Base-by-base conservation (phyloP, 148 eudicot species). In the Hydrangea macrophylla region DNA sequence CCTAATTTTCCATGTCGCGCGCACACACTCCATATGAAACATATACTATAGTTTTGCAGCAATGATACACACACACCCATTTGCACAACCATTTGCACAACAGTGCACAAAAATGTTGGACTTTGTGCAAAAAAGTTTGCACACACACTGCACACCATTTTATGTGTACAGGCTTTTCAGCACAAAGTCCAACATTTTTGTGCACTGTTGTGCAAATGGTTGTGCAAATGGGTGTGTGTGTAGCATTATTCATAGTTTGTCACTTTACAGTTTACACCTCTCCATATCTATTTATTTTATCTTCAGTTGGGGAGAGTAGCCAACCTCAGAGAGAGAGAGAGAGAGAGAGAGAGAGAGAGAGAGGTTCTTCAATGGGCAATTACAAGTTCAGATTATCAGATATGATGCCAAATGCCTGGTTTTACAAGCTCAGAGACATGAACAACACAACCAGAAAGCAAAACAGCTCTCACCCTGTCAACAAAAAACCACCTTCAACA, bases 391-490 rank as follows among this genome's bases (percentile, higher is more conserved):
- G 68, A 64, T 36, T 82, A 9, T 82, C 85, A 58, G 73, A 82
- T 18, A 82, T 82, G 85, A 73, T 82, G 72, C 85, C 85, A 0
- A 82, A 82, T 71, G 80, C 85, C 26, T 82, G 85, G 85, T 79
- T 82, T 53, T 73, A 76, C 80, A 82, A 82, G 83, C 85, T 82
- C 15, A 76, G 68, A 51, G 83, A 82, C 65, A 72, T 79, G 67
- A 71, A 73, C 61, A 72, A 57, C 60, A 37, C 59, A 30, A 67
- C 57, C 30, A 66, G 67, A 7, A 71, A 51, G 62, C 66, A 64
- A 0, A 67, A 32, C 22, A 44, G 32, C 61, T 42, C 71, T 20
- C 77, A 54, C 2, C 42, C 48, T 11, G 5, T n/a, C 40, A 73
- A 60, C 58, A 67, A 71, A 53, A 71, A 55, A 27, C 61, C 30